Conservation (phyloP, 768 basidiomycete species). For the Mycena metata region DNA sequence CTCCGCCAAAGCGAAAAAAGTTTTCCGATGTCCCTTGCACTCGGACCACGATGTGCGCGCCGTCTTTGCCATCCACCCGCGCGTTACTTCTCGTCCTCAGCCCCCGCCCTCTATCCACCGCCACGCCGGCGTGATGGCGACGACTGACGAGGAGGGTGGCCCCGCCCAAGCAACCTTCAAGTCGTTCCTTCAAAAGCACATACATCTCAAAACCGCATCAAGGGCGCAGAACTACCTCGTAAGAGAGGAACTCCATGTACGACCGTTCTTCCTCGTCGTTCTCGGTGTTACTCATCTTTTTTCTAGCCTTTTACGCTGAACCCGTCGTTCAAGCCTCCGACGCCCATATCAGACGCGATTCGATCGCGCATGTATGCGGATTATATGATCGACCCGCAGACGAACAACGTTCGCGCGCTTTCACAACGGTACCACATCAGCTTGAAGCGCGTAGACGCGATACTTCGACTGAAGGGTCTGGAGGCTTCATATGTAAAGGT, state of each 20-base stretch:
- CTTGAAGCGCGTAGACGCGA: slow-evolving; percentile 85
- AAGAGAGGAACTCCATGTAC: slow-evolving; percentile 44
- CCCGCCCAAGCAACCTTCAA: slow-evolving; percentile 33
- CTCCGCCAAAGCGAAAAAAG: not conserved
- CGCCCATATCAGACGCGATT: slow-evolving; percentile 69
- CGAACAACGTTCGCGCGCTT: slow-evolving; percentile 70
- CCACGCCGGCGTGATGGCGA: not conserved
- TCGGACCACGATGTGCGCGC: slow-evolving; percentile 29
- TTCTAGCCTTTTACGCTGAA: slow-evolving; percentile 89
- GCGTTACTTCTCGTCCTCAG: slow-evolving; percentile 20
- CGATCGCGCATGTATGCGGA: slow-evolving; percentile 68
- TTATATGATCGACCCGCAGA: slow-evolving; percentile 70
- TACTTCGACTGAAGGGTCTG: slow-evolving; percentile 84
- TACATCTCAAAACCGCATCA: slow-evolving; percentile 55
- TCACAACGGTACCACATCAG: slow-evolving; percentile 75
- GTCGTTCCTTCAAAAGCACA: slow-evolving; percentile 47
- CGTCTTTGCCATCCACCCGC: slow-evolving; percentile 5
- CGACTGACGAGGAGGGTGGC: slow-evolving; percentile 29
- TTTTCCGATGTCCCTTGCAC: slow-evolving; percentile 30
- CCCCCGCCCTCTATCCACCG: not conserved
- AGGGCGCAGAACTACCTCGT: slow-evolving; percentile 75
- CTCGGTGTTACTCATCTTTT: slow-evolving; percentile 22
- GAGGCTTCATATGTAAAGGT: slow-evolving; percentile 83
- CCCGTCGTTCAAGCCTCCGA: slow-evolving; percentile 83
- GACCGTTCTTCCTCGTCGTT: slow-evolving; percentile 45